A percentile compares a stretch with the other conserved stretches of the same genome.
phyloP scores from a whole-genome alignment of 2,329 filamentous ascomycete species.

The Trichophyton simii region DNA sequence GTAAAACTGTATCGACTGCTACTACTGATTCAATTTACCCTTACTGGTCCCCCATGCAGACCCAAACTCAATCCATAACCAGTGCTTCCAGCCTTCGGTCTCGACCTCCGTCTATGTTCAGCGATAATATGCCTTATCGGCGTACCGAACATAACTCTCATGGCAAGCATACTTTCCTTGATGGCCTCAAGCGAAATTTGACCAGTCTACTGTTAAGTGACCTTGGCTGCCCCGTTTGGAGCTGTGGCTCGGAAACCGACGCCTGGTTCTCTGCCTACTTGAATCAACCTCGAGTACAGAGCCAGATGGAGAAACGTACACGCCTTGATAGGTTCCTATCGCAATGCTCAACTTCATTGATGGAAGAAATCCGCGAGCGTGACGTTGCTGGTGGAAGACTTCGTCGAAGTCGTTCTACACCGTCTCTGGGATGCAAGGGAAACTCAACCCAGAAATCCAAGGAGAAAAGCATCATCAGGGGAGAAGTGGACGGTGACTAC shows the following conservation, averaged over 20 bases:
- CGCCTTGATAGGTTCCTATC: constrained; percentile 28
- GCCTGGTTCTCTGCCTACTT: constrained; percentile 56
- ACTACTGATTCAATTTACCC: constrained; percentile 65
- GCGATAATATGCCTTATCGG: constrained; percentile 23
- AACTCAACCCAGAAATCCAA: background rate
- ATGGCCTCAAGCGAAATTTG: constrained; percentile 63
- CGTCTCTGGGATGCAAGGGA: background rate
- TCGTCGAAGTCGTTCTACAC: constrained; percentile 26
- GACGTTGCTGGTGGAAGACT: constrained; percentile 3
- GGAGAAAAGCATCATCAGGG: background rate
- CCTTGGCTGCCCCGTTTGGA: constrained; percentile 72
- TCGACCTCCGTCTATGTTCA: constrained; percentile 31
- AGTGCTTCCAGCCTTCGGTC: constrained; percentile 46
- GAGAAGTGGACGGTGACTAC: background rate
- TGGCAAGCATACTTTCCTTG: constrained; percentile 66
- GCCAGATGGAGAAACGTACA: constrained; percentile 29
- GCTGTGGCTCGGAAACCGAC: constrained; percentile 86
- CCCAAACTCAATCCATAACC: constrained; percentile 51
- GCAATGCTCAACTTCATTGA: constrained; percentile 16
- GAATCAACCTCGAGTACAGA: constrained; percentile 37
- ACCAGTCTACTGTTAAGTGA: constrained; percentile 81
- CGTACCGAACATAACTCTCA: constrained; percentile 37
- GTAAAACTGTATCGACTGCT: constrained; percentile 54
- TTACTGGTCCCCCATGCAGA: constrained; percentile 81
- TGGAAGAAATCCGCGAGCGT: background rate